Conservation (phyloP, 768 basidiomycete genomes). For the Podaxis carcinomalis region DNA sequence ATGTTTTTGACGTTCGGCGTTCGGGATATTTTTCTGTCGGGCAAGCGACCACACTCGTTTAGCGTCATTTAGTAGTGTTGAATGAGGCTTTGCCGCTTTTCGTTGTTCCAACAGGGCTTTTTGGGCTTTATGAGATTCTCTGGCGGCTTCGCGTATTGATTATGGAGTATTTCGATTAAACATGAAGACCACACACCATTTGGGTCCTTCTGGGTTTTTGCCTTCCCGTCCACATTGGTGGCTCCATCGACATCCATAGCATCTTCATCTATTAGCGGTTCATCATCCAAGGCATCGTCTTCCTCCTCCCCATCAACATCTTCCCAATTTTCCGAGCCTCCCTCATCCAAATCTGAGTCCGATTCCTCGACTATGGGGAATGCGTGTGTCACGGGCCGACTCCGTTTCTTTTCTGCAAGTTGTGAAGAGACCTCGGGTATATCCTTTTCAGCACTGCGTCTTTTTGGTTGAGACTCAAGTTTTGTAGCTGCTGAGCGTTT, state of each 20-base stretch:
- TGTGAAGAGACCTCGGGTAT: slow-evolving; percentile 14
- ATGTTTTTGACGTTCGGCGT: slow-evolving; percentile 70
- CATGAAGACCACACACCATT: slow-evolving; percentile 40
- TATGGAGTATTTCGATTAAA: not conserved
- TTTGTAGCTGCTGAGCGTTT: slow-evolving; percentile 44
- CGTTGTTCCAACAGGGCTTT: slow-evolving; percentile 64
- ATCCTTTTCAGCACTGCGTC: slow-evolving; percentile 38
- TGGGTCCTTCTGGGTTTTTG: slow-evolving; percentile 42
- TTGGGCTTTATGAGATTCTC: slow-evolving; percentile 72
- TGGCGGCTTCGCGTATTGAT: slow-evolving; percentile 38
- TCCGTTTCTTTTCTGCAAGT: slow-evolving; percentile 51
- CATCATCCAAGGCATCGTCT: slow-evolving; percentile 27
- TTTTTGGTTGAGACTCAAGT: slow-evolving; percentile 48
- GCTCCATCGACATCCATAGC: slow-evolving; percentile 24
- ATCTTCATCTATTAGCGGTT: slow-evolving; percentile 22
- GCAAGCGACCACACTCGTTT: slow-evolving; percentile 78
- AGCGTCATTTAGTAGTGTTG: slow-evolving; percentile 60
- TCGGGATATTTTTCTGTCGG: slow-evolving; percentile 64
- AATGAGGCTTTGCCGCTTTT: slow-evolving; percentile 74
- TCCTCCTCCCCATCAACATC: slow-evolving; percentile 26
- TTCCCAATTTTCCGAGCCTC: slow-evolving; percentile 28
- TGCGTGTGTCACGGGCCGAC: slow-evolving; percentile 50
- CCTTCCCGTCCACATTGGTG: slow-evolving; percentile 20
- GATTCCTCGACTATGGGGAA: slow-evolving; percentile 25
- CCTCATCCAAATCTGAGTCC: slow-evolving; percentile 37